Conservation (phyloP, 2,329 filamentous ascomycete species). For the Colletotrichum godetiae region DNA sequence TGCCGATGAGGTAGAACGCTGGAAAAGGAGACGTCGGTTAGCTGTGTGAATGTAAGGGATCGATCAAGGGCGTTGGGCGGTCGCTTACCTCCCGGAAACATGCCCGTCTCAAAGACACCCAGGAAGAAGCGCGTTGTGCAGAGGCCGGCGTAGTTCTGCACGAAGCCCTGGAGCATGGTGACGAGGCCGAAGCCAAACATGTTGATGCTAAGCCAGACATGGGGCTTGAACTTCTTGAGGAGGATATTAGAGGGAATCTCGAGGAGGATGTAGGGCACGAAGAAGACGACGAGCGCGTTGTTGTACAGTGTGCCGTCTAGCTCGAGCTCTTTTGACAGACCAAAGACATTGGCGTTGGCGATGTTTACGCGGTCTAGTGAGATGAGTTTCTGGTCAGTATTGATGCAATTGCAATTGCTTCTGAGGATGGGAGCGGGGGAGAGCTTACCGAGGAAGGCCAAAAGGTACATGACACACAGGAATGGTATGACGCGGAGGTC, state of each 20-base stretch:
- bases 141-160: conserved; percentile 81
- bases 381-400: not conserved
- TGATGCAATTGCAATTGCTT: not conserved
- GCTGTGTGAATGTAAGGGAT: not conserved
- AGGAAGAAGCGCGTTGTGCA: conserved; percentile 88
- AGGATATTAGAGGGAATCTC: conserved; percentile 67
- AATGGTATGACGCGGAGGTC: conserved; percentile 77
- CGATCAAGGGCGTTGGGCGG: not conserved
- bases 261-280: conserved; percentile 81
- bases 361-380: conserved; percentile 77
- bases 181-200: conserved; percentile 87
- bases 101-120: conserved; percentile 79
- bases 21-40: not conserved
- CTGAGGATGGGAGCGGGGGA: not conserved
- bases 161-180: conserved; percentile 80
- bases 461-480: conserved; percentile 76
- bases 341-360: conserved; percentile 79
- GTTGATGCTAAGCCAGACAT: conserved; percentile 80
- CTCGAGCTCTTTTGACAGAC: conserved; percentile 70
- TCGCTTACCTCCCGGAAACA: conserved; percentile 64
- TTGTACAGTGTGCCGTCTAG: conserved; percentile 75
- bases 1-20: conserved; percentile 78
- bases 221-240: conserved; percentile 58
- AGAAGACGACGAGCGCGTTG: conserved; percentile 83
- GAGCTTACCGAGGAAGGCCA: conserved; percentile 70